A percentile compares a stretch with the other conserved stretches of the same genome.
These are phyloP conservation scores for Flagelloscypha sp. DNA, from an alignment of 768 basidiomycete genomes.

Conservation along the genomic window DNA sequence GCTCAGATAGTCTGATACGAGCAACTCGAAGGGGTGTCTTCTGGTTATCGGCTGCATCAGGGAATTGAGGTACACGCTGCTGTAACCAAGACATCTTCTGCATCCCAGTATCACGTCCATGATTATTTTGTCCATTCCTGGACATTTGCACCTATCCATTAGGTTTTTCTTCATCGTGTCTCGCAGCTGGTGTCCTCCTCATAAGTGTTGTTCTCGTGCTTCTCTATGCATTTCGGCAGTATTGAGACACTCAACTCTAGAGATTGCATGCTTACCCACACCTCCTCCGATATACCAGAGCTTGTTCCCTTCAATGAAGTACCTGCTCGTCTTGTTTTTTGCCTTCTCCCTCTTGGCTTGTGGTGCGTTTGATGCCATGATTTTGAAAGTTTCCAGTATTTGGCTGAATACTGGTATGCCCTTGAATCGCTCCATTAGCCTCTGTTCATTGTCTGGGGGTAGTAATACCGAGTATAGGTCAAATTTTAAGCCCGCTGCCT, in stretches of 20 bases:
- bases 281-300: constrained; percentile 9
- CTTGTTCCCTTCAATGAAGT: constrained; percentile 9
- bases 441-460: too few species aligned
- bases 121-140: constrained; percentile 17
- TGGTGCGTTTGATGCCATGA: constrained; percentile 7
- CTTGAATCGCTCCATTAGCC: constrained; percentile 8
- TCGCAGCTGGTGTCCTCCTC: constrained; percentile 24
- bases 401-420: constrained; percentile 10
- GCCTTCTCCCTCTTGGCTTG: constrained; percentile 2
- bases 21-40: constrained; percentile 28
- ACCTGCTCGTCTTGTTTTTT: constrained; percentile 3
- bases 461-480: too few species aligned
- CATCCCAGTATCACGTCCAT: constrained; percentile 15
- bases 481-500: constrained; percentile 13
- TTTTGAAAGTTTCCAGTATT: constrained; percentile 5
- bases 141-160: constrained; percentile 21
- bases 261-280: not conserved
- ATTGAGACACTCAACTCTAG: constrained; percentile 7
- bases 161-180: constrained; percentile 24
- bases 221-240: constrained; percentile 4
- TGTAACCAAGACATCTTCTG: constrained; percentile 22
- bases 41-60: constrained; percentile 29
- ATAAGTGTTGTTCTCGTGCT: constrained; percentile 5
- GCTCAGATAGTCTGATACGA: constrained; percentile 27
- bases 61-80: constrained; percentile 20